These are phyloP conservation scores for Saccharomycopsis schoenii DNA, from an alignment of 805 yeast genomes.

Conservation along the genomic window DNA sequence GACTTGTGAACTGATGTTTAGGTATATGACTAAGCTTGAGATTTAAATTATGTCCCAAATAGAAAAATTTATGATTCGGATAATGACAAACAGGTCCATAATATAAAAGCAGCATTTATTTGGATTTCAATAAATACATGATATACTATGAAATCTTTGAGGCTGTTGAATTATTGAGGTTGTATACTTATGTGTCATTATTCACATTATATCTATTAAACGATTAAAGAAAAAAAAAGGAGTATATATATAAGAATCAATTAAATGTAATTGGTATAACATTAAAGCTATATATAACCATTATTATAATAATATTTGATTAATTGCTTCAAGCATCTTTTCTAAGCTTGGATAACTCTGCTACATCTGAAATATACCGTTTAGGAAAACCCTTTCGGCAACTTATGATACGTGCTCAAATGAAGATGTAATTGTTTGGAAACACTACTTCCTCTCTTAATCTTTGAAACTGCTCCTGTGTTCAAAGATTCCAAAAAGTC, in stretches of 20 bases:
- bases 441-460: conserved; percentile 72
- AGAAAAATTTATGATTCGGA: background rate
- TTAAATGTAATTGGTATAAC: too few species aligned
- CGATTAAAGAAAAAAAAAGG: too few species aligned
- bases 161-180: background rate
- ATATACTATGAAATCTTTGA: background rate
- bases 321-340: too few species aligned
- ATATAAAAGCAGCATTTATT: too few species aligned
- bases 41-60: background rate
- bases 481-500: conserved; percentile 78
- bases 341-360: too few species aligned
- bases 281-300: too few species aligned
- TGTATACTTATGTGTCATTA: background rate
- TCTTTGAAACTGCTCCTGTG: conserved; percentile 63
- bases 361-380: too few species aligned
- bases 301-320: too few species aligned
- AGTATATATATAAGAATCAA: too few species aligned
- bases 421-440: conserved; percentile 73
- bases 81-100: too few species aligned
- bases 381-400: conserved; percentile 25
- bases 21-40: background rate
- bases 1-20: background rate
- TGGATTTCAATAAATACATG: background rate
- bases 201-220: background rate
- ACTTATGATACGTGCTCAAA: conserved; percentile 36